Evolutionary conservation across 768 basidiomycete genomes (phyloP).

Genomic region (Boletus vermiculosoides): DNA sequence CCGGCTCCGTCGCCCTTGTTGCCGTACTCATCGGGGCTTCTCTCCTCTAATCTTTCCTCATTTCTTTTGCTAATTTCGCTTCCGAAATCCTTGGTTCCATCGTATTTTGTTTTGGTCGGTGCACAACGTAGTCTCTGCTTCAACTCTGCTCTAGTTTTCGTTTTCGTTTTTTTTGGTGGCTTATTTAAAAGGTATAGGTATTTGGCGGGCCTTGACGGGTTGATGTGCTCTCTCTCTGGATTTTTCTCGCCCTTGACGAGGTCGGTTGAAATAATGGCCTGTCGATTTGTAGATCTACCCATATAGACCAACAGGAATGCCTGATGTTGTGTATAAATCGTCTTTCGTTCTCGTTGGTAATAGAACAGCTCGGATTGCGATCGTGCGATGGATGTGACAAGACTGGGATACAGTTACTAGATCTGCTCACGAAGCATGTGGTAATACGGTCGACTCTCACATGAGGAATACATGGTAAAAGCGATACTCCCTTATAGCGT

Average conservation of each 20-base stretch:
- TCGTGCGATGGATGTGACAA: not conserved
- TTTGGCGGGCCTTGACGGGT: not conserved
- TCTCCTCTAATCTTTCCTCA: slow-evolving; percentile 15
- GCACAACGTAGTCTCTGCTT: not conserved
- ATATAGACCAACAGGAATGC: not conserved
- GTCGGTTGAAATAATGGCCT: slow-evolving; percentile 4
- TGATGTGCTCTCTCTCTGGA: slow-evolving; percentile 1
- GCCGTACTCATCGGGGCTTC: slow-evolving; percentile 23
- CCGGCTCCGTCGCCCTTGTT: slow-evolving; percentile 22
- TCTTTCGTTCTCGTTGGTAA: not conserved
- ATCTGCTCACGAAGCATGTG: no score
- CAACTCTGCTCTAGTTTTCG: not conserved
- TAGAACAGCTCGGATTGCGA: not conserved
- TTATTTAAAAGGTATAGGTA: no score
- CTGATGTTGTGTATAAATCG: not conserved
- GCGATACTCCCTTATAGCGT: no score
- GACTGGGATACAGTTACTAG: not conserved
- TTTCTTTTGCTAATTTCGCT: not conserved
- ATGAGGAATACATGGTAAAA: no score
- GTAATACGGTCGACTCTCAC: no score
- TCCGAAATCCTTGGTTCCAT: not conserved
- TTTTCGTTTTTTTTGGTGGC: not conserved
- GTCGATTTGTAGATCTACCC: not conserved
- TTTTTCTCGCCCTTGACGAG: slow-evolving; percentile 3
- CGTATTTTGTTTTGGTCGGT: not conserved